Evolutionary conservation across 345 rosid genomes (phyloP), one percentile per base, ranked within the genome.

Genomic region (Limnanthes douglasii): DNA sequence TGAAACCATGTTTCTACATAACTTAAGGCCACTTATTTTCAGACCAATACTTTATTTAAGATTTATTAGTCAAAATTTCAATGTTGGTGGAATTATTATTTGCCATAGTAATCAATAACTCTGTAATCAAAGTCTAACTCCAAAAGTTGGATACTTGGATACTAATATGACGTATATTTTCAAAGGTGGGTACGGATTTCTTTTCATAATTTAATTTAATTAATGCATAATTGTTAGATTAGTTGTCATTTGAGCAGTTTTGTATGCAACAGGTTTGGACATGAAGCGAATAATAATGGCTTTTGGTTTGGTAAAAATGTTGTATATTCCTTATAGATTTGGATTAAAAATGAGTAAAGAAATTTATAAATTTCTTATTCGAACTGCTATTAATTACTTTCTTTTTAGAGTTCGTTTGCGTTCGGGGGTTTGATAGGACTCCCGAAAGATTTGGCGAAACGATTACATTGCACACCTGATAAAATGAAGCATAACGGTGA

Each of bases 11-110:
- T 86, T 86, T 46, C 90, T 90, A 22, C 57, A n/a, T n/a, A n/a
- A n/a, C n/a, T 86, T 5, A 80, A 77, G 23, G 93, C 86, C 18
- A 80, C 93, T 4, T 85, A 85, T 16, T 84, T 78, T 39, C 96
- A 80, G 50, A 53, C 61, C 3, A 80, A 77, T n/a, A 86, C 76
- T 72, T 86, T 54, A 10, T 63, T 37, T 36, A 1, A n/a, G n/a
- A n/a, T n/a, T 5, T 16, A 28, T 6, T 25, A 5, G 9, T 12
- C 26, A 2, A 35, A 37, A 32, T 3, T 6, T 1, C 1, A 29
- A 13, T 11, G 8, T 8, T 11, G 2, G 8, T 25, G 5, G 3
- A 5, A 12, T 45, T 5, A 33, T 11, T 1, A 0, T 8, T 3
- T 31, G 7, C 54, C n/a, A 32, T 73, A 5, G 5, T 4, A n/a